Percentiles rank a stretch among this genome's conserved stretches.
phyloP scores from a whole-genome alignment of 352 stramenopile species.

The Phytophthora pistaciae region DNA sequence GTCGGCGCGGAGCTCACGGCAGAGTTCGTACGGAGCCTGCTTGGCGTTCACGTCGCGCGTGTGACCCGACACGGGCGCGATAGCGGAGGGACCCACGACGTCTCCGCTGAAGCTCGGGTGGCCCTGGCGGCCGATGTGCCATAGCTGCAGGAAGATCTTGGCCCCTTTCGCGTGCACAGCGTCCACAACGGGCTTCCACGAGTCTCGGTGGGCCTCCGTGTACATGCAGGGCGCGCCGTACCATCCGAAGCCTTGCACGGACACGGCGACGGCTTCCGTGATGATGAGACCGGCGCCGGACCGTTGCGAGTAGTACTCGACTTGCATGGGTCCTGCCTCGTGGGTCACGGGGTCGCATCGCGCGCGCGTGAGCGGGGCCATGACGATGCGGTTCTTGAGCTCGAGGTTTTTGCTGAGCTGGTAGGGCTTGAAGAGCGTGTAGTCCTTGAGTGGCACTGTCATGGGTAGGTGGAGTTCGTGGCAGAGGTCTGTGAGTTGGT shows the following conservation, averaged over 20 bases:
- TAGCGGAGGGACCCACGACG: conserved; percentile 54
- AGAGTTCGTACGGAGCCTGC: conserved; percentile 42
- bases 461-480: conserved; percentile 2
- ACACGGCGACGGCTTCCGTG: conserved; percentile 38
- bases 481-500: neutral
- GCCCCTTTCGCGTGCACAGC: conserved; percentile 76
- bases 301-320: conserved; percentile 47
- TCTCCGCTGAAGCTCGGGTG: conserved; percentile 45
- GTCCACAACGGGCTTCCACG: conserved; percentile 58
- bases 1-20: conserved; percentile 64
- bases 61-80: conserved; percentile 31
- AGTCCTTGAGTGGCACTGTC: conserved; percentile 33
- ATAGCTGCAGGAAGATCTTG: conserved; percentile 54
- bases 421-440: conserved; percentile 45
- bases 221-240: conserved; percentile 59
- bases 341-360: conserved; percentile 33
- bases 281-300: conserved; percentile 39
- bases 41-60: conserved; percentile 35
- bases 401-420: conserved; percentile 35
- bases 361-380: conserved; percentile 43
- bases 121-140: conserved; percentile 75
- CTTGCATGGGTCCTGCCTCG: conserved; percentile 44
- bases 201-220: conserved; percentile 43
- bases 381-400: conserved; percentile 54
- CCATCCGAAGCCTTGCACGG: conserved; percentile 48